phyloP scores from a whole-genome alignment of 148 eudicot species.

The Fagopyrum homotropicum region DNA sequence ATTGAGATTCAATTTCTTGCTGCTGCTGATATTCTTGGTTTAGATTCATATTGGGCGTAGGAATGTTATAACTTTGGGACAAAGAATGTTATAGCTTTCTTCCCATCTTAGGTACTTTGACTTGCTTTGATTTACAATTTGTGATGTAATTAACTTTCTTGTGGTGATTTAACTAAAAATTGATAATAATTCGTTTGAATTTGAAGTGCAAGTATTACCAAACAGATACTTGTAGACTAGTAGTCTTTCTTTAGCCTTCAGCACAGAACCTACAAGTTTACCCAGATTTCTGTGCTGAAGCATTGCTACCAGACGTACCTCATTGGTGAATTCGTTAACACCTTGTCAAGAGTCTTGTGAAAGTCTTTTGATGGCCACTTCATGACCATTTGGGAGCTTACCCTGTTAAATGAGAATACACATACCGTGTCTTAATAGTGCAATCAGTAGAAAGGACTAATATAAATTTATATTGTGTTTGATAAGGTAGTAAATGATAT shows the following conservation, averaged over 20 bases:
- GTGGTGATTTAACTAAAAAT: no score
- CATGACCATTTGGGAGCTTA: conserved; percentile 21
- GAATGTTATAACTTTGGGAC: not conserved
- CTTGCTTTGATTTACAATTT: no score
- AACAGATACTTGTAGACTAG: conserved; percentile 19
- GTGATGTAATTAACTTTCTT: no score
- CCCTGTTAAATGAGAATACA: conserved; percentile 32
- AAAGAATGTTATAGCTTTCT: not conserved
- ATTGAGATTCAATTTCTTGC: not conserved
- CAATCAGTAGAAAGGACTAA: no score
- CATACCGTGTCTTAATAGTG: not conserved
- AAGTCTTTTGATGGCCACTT: conserved; percentile 48
- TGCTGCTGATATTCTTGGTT: not conserved
- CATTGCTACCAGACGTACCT: conserved; percentile 39
- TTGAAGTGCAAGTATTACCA: no score
- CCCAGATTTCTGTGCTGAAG: conserved; percentile 56
- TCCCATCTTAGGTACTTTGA: no score
- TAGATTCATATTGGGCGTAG: not conserved
- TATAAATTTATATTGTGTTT: no score
- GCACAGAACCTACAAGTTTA: conserved; percentile 44
- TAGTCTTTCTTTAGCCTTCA: conserved; percentile 38
- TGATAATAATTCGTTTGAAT: no score
- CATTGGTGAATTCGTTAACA: conserved; percentile 44
- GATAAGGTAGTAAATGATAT: not conserved
- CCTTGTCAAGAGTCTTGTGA: conserved; percentile 45